Evolutionary conservation across 495 filamentous ascomycete species (phyloP).

Genomic region (Talaromyces ruber): DNA sequence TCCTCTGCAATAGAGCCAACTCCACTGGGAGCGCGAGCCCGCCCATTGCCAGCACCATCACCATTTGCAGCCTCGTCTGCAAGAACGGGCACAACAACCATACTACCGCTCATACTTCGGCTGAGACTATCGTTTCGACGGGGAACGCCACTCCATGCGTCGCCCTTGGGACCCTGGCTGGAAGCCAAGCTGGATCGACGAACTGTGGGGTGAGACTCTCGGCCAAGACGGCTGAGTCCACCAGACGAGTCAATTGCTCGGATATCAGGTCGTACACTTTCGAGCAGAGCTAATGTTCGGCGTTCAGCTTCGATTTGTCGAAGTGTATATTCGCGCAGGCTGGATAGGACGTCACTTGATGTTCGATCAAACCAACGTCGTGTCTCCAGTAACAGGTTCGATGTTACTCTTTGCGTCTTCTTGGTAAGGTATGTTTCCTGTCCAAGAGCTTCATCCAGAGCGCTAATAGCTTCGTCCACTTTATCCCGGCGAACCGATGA

Average conservation of each 20-base stretch:
- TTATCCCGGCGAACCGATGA: conserved; percentile 83
- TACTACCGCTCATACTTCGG: conserved; percentile 67
- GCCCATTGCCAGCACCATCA: conserved; percentile 31
- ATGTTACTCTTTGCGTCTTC: conserved; percentile 80
- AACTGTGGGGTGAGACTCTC: conserved; percentile 72
- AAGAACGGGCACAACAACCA: conserved; percentile 31
- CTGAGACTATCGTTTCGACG: conserved; percentile 68
- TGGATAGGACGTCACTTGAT: conserved; percentile 64
- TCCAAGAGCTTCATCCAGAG: conserved; percentile 76
- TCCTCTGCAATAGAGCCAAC: conserved; percentile 62
- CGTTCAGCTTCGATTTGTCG: conserved; percentile 95
- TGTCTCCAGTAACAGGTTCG: conserved; percentile 81
- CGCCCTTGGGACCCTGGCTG: conserved; percentile 89
- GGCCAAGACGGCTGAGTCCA: conserved; percentile 77
- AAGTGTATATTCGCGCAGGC: conserved; percentile 84
- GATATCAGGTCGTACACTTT: conserved; percentile 87
- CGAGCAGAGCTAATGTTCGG: conserved; percentile 82
- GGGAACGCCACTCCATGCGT: conserved; percentile 94
- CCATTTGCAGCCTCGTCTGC: conserved; percentile 36
- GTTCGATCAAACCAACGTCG: conserved; percentile 88
- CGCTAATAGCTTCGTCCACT: conserved; percentile 88
- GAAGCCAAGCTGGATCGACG: conserved; percentile 70
- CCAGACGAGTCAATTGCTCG: conserved; percentile 85
- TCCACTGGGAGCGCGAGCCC: conserved; percentile 54
- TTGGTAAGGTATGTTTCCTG: conserved; percentile 70